Base-by-base conservation (phyloP, 1,284 basidiomycete genomes). In the Papiliotrema fonsecae region DNA sequence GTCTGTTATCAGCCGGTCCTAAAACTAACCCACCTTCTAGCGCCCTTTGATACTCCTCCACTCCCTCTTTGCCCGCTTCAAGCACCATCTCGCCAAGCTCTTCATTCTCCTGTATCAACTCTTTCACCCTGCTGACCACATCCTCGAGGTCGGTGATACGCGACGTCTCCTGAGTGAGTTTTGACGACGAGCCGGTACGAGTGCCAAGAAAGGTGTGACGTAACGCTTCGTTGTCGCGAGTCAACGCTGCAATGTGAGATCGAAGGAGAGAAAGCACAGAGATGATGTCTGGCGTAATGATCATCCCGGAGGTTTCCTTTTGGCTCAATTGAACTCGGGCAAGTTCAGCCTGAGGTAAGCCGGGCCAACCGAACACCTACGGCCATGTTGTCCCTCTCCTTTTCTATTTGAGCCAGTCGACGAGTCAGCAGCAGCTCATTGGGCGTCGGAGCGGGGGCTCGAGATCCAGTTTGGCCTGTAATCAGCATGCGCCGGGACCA, bases 71-170 rank as follows among this genome's bases (percentile, higher is more conserved):
- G 4, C 69, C 69, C 2, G 57, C 57, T 38, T 67, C 58, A 0
- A 70, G 43, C 2, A 72, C 58, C 64, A 72, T 65, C 40, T 68
- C 65, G 3, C 69, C 69, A 22, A 72, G 52, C 52, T 72, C 69
- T 34, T 70, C 67, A 38, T 72, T 72, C 60, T 72, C 69, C 32
- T 49, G 49, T 21, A 68, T 57, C 9, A 72, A 55, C 31, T 54
- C 57, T 41, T 60, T 67, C 11, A 72, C 68, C 6, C 64, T 52
- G 22, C 57, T 56, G 9, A 72, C 44, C 7, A 72, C 65, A 2
- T 52, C 58, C 1, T 57, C 57, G 31, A 72, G 50, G 38, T n/a
- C n/a, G n/a, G n/a, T n/a, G n/a, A n/a, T n/a, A n/a, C n/a, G n/a
- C n/a, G n/a, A n/a, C n/a, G n/a, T n/a, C n/a, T n/a, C n/a, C n/a